Percentiles rank a stretch among this genome's conserved stretches.
phyloP scores from a whole-genome alignment of 441 rosid genomes.

The Brassica balearica region DNA sequence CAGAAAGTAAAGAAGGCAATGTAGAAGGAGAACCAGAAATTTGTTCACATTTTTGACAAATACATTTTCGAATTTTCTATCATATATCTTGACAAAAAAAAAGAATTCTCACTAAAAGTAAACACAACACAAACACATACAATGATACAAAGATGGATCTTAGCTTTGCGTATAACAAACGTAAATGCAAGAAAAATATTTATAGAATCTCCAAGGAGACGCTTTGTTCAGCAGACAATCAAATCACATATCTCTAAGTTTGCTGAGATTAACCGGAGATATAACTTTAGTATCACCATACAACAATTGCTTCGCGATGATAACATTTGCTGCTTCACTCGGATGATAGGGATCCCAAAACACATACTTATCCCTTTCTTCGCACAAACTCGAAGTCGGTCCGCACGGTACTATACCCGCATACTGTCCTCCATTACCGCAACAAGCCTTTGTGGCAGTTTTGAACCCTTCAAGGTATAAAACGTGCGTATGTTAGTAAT shows the following conservation, averaged over 20 bases:
- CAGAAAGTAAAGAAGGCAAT: not conserved
- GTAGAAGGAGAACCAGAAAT: slow-evolving; percentile 14
- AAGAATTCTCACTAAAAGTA: not conserved
- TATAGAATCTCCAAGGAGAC: slow-evolving; percentile 11
- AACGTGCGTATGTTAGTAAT: not conserved
- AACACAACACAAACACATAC: slow-evolving; percentile 18
- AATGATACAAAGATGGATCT: not conserved
- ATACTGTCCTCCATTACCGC: slow-evolving; percentile 90
- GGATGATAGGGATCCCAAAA: slow-evolving; percentile 99
- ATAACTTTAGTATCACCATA: slow-evolving; percentile 63
- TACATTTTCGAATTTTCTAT: not conserved
- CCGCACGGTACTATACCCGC: slow-evolving; percentile 95
- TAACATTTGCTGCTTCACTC: slow-evolving; percentile 85
- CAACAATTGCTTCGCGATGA: slow-evolving; percentile 71
- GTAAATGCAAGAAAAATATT: slow-evolving; percentile 14
- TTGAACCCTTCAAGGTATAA: slow-evolving; percentile 57
- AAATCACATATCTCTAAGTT: slow-evolving; percentile 62
- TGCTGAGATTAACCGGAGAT: slow-evolving; percentile 78
- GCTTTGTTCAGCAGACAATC: slow-evolving; percentile 26
- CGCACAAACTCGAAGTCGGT: slow-evolving; percentile 75
- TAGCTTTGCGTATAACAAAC: slow-evolving; percentile 27
- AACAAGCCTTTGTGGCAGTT: slow-evolving; percentile 77
- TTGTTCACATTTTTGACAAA: not conserved
- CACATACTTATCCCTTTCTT: slow-evolving; percentile 71
- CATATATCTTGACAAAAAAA: slow-evolving; percentile 24